A percentile compares a stretch with the other conserved stretches of the same genome.
These are phyloP conservation scores for Pseudozyma hubeiensis DNA, from an alignment of 1,284 basidiomycete species.

Conservation along the genomic window DNA sequence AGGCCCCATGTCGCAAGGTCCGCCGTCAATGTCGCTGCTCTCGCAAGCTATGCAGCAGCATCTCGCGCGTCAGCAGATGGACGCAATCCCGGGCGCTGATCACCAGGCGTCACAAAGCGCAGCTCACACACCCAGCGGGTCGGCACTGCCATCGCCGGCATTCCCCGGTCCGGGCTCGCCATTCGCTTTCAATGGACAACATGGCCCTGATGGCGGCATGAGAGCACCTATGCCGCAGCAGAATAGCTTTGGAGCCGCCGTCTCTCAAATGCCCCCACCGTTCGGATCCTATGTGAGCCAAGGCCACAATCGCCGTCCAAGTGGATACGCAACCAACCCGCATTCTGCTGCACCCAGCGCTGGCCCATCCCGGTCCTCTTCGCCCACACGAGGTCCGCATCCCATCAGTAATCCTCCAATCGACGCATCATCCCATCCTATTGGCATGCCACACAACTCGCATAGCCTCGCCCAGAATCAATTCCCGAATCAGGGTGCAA, in stretches of 20 bases:
- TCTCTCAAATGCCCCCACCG: slow-evolving; percentile 24
- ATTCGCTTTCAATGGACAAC: slow-evolving; percentile 11
- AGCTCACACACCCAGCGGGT: slow-evolving; percentile 33
- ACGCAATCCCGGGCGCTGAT: slow-evolving; percentile 9
- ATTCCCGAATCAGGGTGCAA: slow-evolving; percentile 5
- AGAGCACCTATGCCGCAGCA: slow-evolving; percentile 21
- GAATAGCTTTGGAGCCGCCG: slow-evolving; percentile 30
- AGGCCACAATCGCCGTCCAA: slow-evolving; percentile 30
- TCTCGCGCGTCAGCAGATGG: slow-evolving; percentile 45
- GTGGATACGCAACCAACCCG: slow-evolving; percentile 42
- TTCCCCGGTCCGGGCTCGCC: slow-evolving; percentile 31
- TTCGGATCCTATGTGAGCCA: slow-evolving; percentile 14
- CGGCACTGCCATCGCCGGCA: slow-evolving; percentile 38
- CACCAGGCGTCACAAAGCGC: slow-evolving; percentile 11
- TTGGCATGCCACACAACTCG: slow-evolving; percentile 18
- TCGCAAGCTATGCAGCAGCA: slow-evolving; percentile 55
- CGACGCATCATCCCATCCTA: slow-evolving; percentile 14
- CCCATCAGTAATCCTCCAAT: slow-evolving; percentile 2
- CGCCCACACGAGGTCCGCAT: slow-evolving; percentile 32
- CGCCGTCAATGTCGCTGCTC: slow-evolving; percentile 48
- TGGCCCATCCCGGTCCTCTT: slow-evolving; percentile 43
- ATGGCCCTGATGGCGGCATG: slow-evolving; percentile 13
- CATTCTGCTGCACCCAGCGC: slow-evolving; percentile 48
- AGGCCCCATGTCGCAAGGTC: slow-evolving; percentile 40
- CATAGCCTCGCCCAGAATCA: slow-evolving; percentile 11